These are phyloP conservation scores for Pseudogymnoascus sp. DNA, from an alignment of 2,329 filamentous ascomycete genomes.

Conservation along the genomic window DNA sequence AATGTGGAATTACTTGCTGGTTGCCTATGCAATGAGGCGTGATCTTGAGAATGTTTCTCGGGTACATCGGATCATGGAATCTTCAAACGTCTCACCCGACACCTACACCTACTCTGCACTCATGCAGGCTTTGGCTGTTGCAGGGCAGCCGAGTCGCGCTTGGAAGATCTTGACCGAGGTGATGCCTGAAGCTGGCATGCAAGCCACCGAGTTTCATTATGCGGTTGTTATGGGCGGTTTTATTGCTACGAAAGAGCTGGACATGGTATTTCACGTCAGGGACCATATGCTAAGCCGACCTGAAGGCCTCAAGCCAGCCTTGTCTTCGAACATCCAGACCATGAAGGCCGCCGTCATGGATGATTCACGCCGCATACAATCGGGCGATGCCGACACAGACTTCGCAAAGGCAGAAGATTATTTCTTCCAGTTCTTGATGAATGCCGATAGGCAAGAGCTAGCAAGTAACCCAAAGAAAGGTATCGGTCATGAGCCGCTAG, in stretches of 20 bases:
- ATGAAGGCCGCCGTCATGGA: conserved; percentile 26
- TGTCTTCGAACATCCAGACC: conserved; percentile 35
- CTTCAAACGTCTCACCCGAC: conserved; percentile 43
- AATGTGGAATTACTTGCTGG: conserved; percentile 74
- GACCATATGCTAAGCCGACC: conserved; percentile 31
- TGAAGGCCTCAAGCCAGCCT: conserved; percentile 29
- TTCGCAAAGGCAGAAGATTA: conserved; percentile 21
- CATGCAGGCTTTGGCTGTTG: conserved; percentile 49
- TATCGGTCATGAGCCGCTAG: conserved; percentile 15
- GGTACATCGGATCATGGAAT: conserved; percentile 49
- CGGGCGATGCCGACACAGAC: conserved; percentile 18
- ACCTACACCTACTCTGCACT: conserved; percentile 53
- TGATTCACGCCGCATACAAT: conserved; percentile 17
- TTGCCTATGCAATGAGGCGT: conserved; percentile 58
- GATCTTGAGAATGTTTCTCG: conserved; percentile 47
- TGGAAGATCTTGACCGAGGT: conserved; percentile 43
- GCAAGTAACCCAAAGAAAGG: conserved; percentile 21
- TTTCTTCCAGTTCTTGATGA: conserved; percentile 20
- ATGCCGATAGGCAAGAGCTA: conserved; percentile 23
- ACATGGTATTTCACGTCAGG: conserved; percentile 45
- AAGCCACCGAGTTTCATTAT: conserved; percentile 43
- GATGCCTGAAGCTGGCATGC: conserved; percentile 41
- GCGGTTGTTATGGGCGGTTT: conserved; percentile 46
- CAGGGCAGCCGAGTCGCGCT: conserved; percentile 48
- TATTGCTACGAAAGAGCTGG: conserved; percentile 30